These are phyloP conservation scores for Artomyces pyxidatus DNA, from an alignment of 768 basidiomycete genomes.

Conservation along the genomic window DNA sequence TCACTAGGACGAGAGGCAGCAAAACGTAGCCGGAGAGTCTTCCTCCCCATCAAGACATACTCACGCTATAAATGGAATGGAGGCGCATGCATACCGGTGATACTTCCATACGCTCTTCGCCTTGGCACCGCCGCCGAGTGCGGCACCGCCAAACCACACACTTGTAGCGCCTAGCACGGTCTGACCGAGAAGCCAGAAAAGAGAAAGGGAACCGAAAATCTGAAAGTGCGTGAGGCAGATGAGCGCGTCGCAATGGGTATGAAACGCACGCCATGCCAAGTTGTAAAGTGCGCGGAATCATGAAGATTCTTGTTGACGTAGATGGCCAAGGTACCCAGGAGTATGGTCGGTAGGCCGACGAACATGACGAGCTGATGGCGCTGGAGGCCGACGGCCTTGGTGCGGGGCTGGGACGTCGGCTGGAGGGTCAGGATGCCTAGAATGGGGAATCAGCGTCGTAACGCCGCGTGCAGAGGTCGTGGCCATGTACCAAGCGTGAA, in stretches of 20 bases:
- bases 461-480: neutral
- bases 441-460: neutral
- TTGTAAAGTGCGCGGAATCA: conserved; percentile 48
- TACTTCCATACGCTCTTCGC: conserved; percentile 81
- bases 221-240: conserved; percentile 19
- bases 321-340: conserved; percentile 55
- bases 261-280: conserved; percentile 65
- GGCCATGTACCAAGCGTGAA: conserved; percentile 51
- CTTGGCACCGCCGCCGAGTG: conserved; percentile 62
- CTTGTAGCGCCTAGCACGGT: conserved; percentile 60
- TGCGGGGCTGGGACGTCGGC: conserved; percentile 56
- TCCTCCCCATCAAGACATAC: conserved; percentile 1
- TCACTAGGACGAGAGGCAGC: conserved; percentile 50
- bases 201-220: conserved; percentile 57
- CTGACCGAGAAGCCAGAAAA: conserved; percentile 57
- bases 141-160: conserved; percentile 64
- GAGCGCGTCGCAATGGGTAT: neutral
- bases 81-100: conserved; percentile 44
- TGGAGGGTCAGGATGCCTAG: conserved; percentile 71
- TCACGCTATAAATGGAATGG: neutral
- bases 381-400: conserved; percentile 57
- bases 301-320: conserved; percentile 50
- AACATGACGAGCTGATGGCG: conserved; percentile 64
- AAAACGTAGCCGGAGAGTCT: conserved; percentile 72
- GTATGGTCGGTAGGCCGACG: conserved; percentile 46